phyloP scores from a whole-genome alignment of 2,329 filamentous ascomycete species.

The Xylaria sp. region DNA sequence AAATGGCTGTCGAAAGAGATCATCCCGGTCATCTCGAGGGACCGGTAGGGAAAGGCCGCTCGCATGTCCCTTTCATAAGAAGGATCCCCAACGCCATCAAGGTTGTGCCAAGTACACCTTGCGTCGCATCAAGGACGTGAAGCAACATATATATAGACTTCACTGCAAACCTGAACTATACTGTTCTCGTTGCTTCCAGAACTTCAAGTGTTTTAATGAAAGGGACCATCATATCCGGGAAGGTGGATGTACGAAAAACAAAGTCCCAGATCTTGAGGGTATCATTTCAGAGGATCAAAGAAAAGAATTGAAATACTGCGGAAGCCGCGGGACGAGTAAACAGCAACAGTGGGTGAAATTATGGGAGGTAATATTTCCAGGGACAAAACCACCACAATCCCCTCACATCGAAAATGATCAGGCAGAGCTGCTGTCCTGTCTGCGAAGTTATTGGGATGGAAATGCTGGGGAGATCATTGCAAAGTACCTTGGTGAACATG shows the following conservation, averaged over 20 bases:
- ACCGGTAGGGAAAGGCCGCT: not conserved
- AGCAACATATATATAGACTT: conserved; percentile 28
- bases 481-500: not conserved
- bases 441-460: conserved; percentile 18
- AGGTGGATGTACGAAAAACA: not conserved
- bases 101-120: conserved; percentile 16
- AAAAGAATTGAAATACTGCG: conserved; percentile 14
- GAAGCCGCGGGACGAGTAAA: conserved; percentile 17
- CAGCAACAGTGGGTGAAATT: conserved; percentile 22
- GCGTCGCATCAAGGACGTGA: conserved; percentile 27
- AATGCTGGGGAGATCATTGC: conserved; percentile 19
- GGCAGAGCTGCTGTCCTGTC: conserved; percentile 2
- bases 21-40: not conserved
- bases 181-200: conserved; percentile 14
- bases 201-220: conserved; percentile 10
- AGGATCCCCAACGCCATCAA: conserved; percentile 7
- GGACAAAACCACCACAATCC: conserved; percentile 6
- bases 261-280: conserved; percentile 8
- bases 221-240: conserved; percentile 20
- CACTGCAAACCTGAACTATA: conserved; percentile 27
- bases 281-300: conserved; percentile 13
- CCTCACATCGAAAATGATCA: conserved; percentile 14
- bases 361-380: conserved; percentile 23
- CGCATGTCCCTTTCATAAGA: conserved; percentile 28
- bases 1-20: conserved; percentile 7